Evolutionary conservation across 1,284 basidiomycete species (phyloP).

Genomic region (Butyriboletus appendiculatus): DNA sequence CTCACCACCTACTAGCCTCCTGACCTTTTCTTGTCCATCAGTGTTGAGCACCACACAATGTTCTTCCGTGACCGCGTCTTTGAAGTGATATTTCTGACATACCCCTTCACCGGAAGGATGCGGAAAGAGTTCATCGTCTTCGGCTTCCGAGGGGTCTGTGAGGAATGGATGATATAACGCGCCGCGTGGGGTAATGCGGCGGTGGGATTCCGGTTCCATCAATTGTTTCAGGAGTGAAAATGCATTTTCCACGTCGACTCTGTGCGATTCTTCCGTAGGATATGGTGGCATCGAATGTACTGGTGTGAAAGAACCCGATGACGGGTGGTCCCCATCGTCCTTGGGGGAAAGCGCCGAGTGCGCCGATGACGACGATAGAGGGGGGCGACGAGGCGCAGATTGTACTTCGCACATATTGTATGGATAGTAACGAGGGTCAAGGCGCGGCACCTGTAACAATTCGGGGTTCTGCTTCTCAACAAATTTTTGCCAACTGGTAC

Average conservation of each 20-base stretch:
- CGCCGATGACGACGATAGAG: constrained; percentile 40
- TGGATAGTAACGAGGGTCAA: constrained; percentile 56
- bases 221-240: constrained; percentile 74
- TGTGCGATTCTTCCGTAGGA: constrained; percentile 44
- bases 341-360: constrained; percentile 14
- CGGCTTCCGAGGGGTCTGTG: constrained; percentile 39
- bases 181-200: constrained; percentile 72
- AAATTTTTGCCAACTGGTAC: constrained; percentile 70
- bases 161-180: constrained; percentile 84
- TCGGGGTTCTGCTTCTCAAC: constrained; percentile 78
- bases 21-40: constrained; percentile 38
- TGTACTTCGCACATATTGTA: constrained; percentile 34
- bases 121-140: constrained; percentile 67
- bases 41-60: constrained; percentile 46
- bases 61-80: constrained; percentile 57
- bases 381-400: constrained; percentile 23
- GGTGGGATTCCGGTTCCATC: constrained; percentile 74
- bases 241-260: constrained; percentile 60
- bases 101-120: constrained; percentile 65
- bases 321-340: constrained; percentile 19
- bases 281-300: constrained; percentile 32
- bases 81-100: constrained; percentile 59
- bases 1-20: constrained; percentile 57
- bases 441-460: constrained; percentile 57
- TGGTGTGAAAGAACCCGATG: constrained; percentile 34